Evolutionary conservation across 345 rosid genomes (phyloP).

Genomic region (Nephelium lappaceum): DNA sequence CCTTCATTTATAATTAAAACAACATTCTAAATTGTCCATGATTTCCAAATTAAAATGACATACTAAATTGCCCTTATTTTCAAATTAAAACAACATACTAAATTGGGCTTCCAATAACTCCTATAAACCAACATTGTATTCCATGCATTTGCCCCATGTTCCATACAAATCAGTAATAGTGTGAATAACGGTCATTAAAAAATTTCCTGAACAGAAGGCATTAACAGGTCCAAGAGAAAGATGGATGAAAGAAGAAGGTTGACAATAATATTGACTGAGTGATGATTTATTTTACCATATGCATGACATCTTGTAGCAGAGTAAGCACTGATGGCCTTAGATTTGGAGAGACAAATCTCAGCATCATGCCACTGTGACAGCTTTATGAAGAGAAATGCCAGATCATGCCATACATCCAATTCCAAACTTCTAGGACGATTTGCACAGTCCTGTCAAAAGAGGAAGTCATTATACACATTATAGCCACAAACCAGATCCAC

Average conservation of each 20-base stretch:
- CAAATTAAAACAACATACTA: no score
- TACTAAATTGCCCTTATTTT: not conserved
- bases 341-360: slow-evolving; percentile 79
- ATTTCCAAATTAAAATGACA: not conserved
- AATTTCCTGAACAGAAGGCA: not conserved
- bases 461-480: not conserved
- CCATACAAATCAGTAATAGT: not conserved
- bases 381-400: slow-evolving; percentile 63
- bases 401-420: slow-evolving; percentile 77
- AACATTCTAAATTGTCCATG: no score
- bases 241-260: not conserved
- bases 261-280: not conserved
- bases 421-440: slow-evolving; percentile 50
- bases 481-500: not conserved
- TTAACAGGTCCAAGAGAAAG: not conserved
- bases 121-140: not conserved
- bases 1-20: no score
- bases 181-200: not conserved
- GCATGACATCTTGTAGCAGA: slow-evolving; percentile 60
- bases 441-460: slow-evolving; percentile 38
- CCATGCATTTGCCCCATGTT: not conserved
- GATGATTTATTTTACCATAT: slow-evolving; percentile 39
- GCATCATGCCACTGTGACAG: slow-evolving; percentile 72
- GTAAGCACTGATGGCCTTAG: slow-evolving; percentile 51
- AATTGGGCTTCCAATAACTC: not conserved